Base-by-base conservation (phyloP, 805 yeast species). In the Saccharomyces mikatae region DNA sequence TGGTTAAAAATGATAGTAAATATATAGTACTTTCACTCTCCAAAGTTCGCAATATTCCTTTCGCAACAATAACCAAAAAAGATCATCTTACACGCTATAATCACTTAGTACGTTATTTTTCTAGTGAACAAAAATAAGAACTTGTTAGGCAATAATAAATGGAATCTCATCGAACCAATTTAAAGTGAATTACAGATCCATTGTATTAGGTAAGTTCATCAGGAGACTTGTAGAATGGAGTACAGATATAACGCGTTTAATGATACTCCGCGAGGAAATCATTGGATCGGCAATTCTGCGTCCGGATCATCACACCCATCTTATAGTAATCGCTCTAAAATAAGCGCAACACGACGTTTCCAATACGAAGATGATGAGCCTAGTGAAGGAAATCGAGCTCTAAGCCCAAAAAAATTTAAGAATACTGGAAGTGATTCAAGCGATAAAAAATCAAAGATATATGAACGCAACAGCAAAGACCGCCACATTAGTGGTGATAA, bases 241-340 rank as follows among this genome's bases (percentile, higher is more conserved):
- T 46, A 54, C 46, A 56, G 54, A 47, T 52, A 52, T 30, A 59
- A 59, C 31, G 59, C 55, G n/a, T 59, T 59, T 46, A 58, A 52
- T 44, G 61, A 61, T 48, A 64, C 69, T 6, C 68, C 68, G 47
- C 58, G 69, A 54, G 68, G 69, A 17, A 62, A 61, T 29, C 69
- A 65, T 52, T 65, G 69, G 69, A 59, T 64, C 41, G 66, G 64
- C 17, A 58, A 62, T 24, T 48, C 61, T 47, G 52, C 60, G 8
- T 52, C 56, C 17, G 53, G 51, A 27, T 53, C 56, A 46, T 41
- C 58, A 41, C 51, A 57, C 52, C 57, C 55, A 30, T 46, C 59
- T 22, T 49, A 50, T 26, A 50, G 29, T 13, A 54, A 48, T 22
- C 30, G 50, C 41, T n/a, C 32, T 52, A 11, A 48, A 52, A 8